phyloP scores from a whole-genome alignment of 768 basidiomycete species.

The Russula vinacea region DNA sequence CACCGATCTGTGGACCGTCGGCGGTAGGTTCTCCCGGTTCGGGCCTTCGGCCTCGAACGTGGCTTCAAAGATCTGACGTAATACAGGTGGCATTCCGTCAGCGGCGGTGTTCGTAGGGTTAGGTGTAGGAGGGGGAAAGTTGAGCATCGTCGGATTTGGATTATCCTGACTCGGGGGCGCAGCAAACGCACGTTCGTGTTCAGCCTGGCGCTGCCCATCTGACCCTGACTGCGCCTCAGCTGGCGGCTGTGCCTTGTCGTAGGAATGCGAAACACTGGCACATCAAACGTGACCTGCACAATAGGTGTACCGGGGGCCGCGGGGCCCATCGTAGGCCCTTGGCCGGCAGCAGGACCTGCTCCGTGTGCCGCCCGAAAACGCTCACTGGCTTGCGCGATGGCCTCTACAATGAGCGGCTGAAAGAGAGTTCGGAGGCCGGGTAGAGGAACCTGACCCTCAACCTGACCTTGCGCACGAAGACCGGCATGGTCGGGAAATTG shows the following conservation, averaged over 20 bases:
- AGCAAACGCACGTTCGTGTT: neutral
- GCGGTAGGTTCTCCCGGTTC: neutral
- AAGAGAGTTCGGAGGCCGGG: slow-evolving; percentile 28
- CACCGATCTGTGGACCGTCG: slow-evolving; percentile 15
- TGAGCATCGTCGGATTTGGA: neutral
- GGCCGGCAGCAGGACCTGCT: neutral
- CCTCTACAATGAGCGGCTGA: slow-evolving; percentile 22
- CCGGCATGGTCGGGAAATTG: slow-evolving; percentile 19
- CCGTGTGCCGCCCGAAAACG: slow-evolving; percentile 17
- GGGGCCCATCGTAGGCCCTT: slow-evolving; percentile 14
- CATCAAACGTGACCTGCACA: slow-evolving; percentile 22
- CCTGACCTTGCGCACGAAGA: slow-evolving; percentile 25
- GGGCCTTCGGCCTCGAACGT: slow-evolving; percentile 1
- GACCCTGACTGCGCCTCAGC: neutral
- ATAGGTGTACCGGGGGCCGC: slow-evolving; percentile 5
- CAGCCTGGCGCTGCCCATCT: neutral
- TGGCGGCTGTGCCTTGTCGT: slow-evolving; percentile 13
- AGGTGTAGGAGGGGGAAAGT: slow-evolving; percentile 11
- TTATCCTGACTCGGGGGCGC: neutral
- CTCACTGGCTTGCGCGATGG: slow-evolving; percentile 23
- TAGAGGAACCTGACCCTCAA: slow-evolving; percentile 25
- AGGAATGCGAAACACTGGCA: slow-evolving; percentile 23
- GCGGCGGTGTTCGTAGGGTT: slow-evolving; percentile 4
- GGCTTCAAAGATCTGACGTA: slow-evolving; percentile 21
- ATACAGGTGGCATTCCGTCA: slow-evolving; percentile 8